Base-by-base conservation (phyloP, 1,284 basidiomycete genomes). In the Stygiomarasmius scandens region DNA sequence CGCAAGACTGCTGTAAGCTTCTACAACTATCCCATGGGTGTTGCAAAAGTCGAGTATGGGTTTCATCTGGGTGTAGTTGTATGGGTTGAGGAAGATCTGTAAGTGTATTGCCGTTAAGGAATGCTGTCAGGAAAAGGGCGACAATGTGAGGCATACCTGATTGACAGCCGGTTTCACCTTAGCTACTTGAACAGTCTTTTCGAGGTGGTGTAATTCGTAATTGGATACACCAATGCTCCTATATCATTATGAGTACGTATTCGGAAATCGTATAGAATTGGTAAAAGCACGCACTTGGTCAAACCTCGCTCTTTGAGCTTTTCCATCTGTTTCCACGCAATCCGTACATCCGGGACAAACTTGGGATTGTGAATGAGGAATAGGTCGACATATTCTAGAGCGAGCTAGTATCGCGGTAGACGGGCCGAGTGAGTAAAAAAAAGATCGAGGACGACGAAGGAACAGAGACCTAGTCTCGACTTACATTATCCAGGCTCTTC, bases 141-240 rank as follows among this genome's bases (percentile, higher is more conserved):
- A n/a, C n/a, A n/a, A n/a, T n/a, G n/a, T n/a, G n/a, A n/a, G n/a
- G n/a, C n/a, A n/a, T 38, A 81, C 85, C 71, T 87, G 85, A 68
- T 88, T 86, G 38, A 83, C 84, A 0, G 77, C 82, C 1, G 85
- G 85, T 59, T 76, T 77, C 60, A 85, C 69, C 44, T 77, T 78
- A 3, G 80, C 81, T 0, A 73, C 71, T 47, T 75, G 73, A 36
- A 84, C 61, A 5, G 87, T 71, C 4, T 71, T 72, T 61, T 81
- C 67, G 12, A 87, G 76, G 20, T 86, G 72, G 0, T 74, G 62
- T 12, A 84, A 72, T 24, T 68, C 69, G 67, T 85, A 86, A 75
- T 87, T 87, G 66, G 80, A 83, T 24, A 87, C 84, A n/a, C 84
- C 85, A 59, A 86, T 85, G 59, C 81, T 83, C 62, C 67, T 68